phyloP scores from a whole-genome alignment of 768 basidiomycete species.

The Multifurca ochricompacta region DNA sequence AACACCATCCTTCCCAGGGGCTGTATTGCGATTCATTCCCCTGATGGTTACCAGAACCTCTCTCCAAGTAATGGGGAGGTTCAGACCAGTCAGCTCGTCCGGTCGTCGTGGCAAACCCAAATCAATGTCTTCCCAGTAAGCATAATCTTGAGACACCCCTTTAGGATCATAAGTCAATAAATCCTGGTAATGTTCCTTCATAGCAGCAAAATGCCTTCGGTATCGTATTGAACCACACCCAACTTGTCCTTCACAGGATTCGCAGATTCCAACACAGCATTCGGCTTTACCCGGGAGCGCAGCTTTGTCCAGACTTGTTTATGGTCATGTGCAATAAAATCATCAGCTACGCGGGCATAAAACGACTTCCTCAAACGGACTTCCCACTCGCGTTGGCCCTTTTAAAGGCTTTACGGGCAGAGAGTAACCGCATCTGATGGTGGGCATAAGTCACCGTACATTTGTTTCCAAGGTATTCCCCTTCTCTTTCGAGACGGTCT shows the following conservation, averaged over 20 bases:
- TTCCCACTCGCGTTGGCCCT: background rate
- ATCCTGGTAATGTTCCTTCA: background rate
- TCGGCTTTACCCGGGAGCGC: background rate
- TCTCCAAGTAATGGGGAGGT: background rate
- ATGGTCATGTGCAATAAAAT: background rate
- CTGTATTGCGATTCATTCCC: background rate
- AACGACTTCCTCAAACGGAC: background rate
- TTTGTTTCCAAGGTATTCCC: background rate
- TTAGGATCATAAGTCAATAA: slow-evolving; percentile 1
- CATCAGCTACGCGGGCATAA: background rate
- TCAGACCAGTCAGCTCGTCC: background rate
- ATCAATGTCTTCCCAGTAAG: background rate
- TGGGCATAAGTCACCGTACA: too few species aligned
- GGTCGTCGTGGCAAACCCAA: background rate
- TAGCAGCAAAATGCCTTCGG: background rate
- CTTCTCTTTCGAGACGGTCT: background rate
- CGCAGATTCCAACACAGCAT: background rate
- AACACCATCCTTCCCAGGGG: background rate
- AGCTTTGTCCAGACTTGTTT: background rate
- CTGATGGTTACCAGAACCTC: background rate
- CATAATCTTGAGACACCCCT: background rate
- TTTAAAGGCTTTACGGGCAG: background rate
- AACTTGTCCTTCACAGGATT: background rate
- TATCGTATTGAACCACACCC: background rate
- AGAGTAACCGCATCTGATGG: background rate